Base-by-base conservation (phyloP, 352 stramenopile genomes). In the Pythium aquatile region DNA sequence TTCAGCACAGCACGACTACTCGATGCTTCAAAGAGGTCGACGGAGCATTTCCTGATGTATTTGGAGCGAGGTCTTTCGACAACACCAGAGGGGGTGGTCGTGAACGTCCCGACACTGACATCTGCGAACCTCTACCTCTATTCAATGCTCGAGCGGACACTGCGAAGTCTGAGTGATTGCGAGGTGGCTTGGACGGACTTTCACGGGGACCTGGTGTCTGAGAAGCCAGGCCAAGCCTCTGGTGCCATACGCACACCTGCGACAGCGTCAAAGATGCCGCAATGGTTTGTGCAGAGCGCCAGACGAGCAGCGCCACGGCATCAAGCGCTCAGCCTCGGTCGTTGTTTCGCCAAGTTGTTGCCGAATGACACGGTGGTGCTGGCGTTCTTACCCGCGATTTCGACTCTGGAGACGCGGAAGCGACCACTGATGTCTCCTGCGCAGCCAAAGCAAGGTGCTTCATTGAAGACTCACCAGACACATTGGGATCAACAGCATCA, bases 31-130 rank as follows among this genome's bases (percentile, higher is more conserved):
- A 89, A 79, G 37, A 61, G 83, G 29, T 85, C 78, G 17, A 88
- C 81, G 17, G 85, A 94, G 28, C 84, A 90, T 62, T 96, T 94
- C 44, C 58, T 96, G 20, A 93, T 96, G 81, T 94, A 94, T 69
- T 55, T 96, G 28, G 81, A 94, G 54, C 37, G 65, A 14, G 56
- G 51, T 63, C 14, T 40, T 10, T 61, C 32, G 7, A 44, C 30
- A 4, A 47, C 49, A 37, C 14, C 62, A 3, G 51, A 70, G 13
- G 64, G 58, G 13, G 37, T 16, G 58, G 48, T 0, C 5, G 17
- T 24, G 2, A 56, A 39, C 2, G 52, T 42, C 0, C 59, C 62
- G 10, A 10, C 61, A 33, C 61, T 90, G 10, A 91, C 85, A 9
- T 65, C 81, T 42, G 81, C 87, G 5, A 96, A 96, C 37, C 63